A percentile compares a stretch with the other conserved stretches of the same genome.
phyloP scores from a whole-genome alignment of 108 stramenopile species.

The Nitzschia sp. region DNA sequence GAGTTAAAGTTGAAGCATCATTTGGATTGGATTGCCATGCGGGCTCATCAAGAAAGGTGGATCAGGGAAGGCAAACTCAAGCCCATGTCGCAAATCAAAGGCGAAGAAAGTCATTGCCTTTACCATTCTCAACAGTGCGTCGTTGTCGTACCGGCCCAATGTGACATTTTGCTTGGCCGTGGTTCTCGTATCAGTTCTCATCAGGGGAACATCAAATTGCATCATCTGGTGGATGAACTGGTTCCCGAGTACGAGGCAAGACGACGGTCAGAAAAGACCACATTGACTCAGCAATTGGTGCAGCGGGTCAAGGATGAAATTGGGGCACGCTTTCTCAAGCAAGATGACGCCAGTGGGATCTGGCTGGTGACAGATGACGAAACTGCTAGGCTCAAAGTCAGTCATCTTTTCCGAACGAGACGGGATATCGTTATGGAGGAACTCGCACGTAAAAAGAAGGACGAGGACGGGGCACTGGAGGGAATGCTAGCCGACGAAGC shows the following conservation, averaged over 20 bases:
- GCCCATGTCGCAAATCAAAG: not conserved
- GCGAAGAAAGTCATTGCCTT: not conserved
- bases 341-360: not conserved
- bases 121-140: not conserved
- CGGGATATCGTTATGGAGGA: not conserved
- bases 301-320: slow-evolving; percentile 7
- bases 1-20: not conserved
- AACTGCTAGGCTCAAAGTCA: not conserved
- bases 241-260: not conserved
- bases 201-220: slow-evolving; percentile 62
- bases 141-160: not conserved
- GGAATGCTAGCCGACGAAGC: not conserved
- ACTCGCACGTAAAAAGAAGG: not conserved
- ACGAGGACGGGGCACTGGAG: not conserved
- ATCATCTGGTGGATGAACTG: slow-evolving; percentile 55
- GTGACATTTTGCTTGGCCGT: slow-evolving; percentile 67
- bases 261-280: not conserved
- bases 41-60: not conserved
- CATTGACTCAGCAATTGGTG: not conserved
- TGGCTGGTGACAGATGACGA: not conserved
- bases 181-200: slow-evolving; percentile 79
- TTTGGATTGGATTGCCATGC: not conserved
- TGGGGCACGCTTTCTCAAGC: slow-evolving; percentile 19
- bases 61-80: not conserved
- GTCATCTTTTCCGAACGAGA: not conserved